Evolutionary conservation across 768 basidiomycete genomes (phyloP).

Genomic region (Holtermanniella nyarrowii): DNA sequence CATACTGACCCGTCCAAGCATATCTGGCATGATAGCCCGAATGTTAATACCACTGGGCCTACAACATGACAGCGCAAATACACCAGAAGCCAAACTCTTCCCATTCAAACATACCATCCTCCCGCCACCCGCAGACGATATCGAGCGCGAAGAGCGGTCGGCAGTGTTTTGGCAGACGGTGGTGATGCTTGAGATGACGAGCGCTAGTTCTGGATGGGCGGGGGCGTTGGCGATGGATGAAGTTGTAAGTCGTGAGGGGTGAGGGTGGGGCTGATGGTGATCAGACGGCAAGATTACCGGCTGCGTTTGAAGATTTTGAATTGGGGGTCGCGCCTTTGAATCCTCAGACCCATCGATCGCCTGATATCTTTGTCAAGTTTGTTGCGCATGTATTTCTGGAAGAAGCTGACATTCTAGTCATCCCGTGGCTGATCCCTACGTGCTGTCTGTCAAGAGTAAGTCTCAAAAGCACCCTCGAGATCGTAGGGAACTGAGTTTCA

Average conservation of each 20-base stretch:
- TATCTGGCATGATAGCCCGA: constrained; percentile 24
- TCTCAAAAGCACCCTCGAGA: too few relatives aligned
- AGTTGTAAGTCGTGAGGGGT: constrained; percentile 14
- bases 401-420: constrained; percentile 14
- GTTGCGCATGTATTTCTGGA: background rate
- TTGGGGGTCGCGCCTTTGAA: constrained; percentile 25
- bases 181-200: background rate
- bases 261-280: constrained; percentile 1
- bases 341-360: constrained; percentile 31
- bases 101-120: background rate
- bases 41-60: constrained; percentile 13
- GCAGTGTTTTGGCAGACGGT: background rate
- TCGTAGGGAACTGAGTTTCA: too few relatives aligned
- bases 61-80: background rate
- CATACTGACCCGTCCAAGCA: background rate
- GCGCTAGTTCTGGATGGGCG: constrained; percentile 33
- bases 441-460: constrained; percentile 17
- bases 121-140: background rate
- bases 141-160: background rate
- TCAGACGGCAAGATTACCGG: constrained; percentile 26
- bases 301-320: constrained; percentile 22
- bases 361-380: constrained; percentile 28
- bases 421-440: constrained; percentile 28
- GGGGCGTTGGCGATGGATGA: constrained; percentile 35
- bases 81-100: background rate